A percentile compares a stretch with the other conserved stretches of the same genome.
phyloP scores from a whole-genome alignment of 495 filamentous ascomycete genomes.

The Ramalina peruviana region DNA sequence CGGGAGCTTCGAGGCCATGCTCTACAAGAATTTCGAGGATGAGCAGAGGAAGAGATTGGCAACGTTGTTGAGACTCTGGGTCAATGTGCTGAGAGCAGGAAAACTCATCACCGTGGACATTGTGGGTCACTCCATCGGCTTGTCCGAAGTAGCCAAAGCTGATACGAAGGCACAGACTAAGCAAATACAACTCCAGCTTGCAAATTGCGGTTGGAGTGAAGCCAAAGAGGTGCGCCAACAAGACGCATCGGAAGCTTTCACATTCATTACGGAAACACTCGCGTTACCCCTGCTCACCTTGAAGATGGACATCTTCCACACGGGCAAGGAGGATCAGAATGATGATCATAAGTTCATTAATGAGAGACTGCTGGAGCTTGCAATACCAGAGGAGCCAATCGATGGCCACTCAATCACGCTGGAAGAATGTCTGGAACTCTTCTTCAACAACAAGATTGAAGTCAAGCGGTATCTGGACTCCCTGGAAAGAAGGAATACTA shows the following conservation, averaged over 20 bases:
- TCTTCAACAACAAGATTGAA: slow-evolving; percentile 91
- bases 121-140: slow-evolving; percentile 34
- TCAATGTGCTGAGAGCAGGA: slow-evolving; percentile 77
- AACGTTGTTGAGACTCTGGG: slow-evolving; percentile 70
- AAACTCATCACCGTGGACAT: slow-evolving; percentile 76
- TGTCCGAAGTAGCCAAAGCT: slow-evolving; percentile 8
- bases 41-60: slow-evolving; percentile 59
- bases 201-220: slow-evolving; percentile 85
- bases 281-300: slow-evolving; percentile 79
- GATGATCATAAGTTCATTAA: slow-evolving; percentile 93
- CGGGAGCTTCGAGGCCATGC: slow-evolving; percentile 80
- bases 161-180: slow-evolving; percentile 42
- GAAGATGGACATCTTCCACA: slow-evolving; percentile 90
- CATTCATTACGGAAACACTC: slow-evolving; percentile 80
- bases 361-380: slow-evolving; percentile 82
- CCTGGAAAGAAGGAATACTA: slow-evolving; percentile 41
- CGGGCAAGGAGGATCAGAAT: slow-evolving; percentile 62
- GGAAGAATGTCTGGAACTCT: slow-evolving; percentile 81
- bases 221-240: slow-evolving; percentile 66
- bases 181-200: slow-evolving; percentile 66
- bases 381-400: slow-evolving; percentile 41
- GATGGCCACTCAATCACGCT: slow-evolving; percentile 56
- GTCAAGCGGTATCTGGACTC: slow-evolving; percentile 62
- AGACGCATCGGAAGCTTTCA: slow-evolving; percentile 89
- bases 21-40: slow-evolving; percentile 56